These are phyloP conservation scores for Pyrenopolyporus hunteri DNA, from an alignment of 495 filamentous ascomycete genomes.

Conservation along the genomic window DNA sequence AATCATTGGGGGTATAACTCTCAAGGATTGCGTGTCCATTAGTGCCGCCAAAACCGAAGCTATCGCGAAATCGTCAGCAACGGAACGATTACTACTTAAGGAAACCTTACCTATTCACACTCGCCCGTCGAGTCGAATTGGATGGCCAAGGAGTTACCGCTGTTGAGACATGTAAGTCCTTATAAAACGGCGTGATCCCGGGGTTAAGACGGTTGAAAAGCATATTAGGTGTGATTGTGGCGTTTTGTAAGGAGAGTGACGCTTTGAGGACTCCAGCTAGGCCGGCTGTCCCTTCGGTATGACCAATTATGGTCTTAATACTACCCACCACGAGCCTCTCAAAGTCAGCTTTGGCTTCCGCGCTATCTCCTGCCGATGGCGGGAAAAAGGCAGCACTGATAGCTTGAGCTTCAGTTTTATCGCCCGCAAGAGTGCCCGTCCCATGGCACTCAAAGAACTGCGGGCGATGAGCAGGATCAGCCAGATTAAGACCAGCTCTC, in stretches of 20 bases:
- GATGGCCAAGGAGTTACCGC: constrained; percentile 40
- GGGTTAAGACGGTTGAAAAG: constrained; percentile 56
- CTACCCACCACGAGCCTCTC: constrained; percentile 50
- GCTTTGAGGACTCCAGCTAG: constrained; percentile 59
- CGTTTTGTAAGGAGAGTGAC: constrained; percentile 49
- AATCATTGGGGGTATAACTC: neutral
- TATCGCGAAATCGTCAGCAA: constrained; percentile 40
- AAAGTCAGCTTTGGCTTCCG: constrained; percentile 15
- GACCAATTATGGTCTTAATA: constrained; percentile 62
- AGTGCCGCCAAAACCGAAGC: constrained; percentile 58
- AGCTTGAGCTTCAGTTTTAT: constrained; percentile 56
- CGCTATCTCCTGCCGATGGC: too few species aligned
- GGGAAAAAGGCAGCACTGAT: constrained; percentile 46
- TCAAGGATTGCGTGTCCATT: constrained; percentile 60
- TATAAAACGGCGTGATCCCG: constrained; percentile 34
- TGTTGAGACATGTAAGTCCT: constrained; percentile 41
- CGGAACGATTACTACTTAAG: neutral
- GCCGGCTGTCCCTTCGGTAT: constrained; percentile 58
- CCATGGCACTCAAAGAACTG: constrained; percentile 60
- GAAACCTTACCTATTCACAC: constrained; percentile 26
- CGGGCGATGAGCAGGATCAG: constrained; percentile 45
- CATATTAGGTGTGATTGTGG: constrained; percentile 48
- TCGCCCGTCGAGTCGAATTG: constrained; percentile 14
- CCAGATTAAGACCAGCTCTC: constrained; percentile 50
- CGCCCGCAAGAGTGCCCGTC: constrained; percentile 58